Evolutionary conservation across 805 yeast species (phyloP).

Genomic region (Jamesozyma rosinii): DNA sequence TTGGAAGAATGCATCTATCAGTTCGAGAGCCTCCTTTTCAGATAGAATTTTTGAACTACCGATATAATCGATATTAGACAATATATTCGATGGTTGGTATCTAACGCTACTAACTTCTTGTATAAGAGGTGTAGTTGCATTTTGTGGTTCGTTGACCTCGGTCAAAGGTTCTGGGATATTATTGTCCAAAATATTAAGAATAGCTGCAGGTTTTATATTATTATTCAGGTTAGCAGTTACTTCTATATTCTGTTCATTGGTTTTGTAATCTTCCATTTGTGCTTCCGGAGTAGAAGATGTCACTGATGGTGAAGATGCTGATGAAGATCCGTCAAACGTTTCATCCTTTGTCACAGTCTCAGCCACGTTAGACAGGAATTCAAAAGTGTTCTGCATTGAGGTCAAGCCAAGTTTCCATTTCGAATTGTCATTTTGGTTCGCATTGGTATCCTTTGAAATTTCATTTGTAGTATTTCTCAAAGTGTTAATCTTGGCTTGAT

Average conservation of each 20-base stretch:
- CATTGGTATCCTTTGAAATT: neutral
- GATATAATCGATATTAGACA: constrained; percentile 58
- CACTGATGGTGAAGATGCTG: neutral
- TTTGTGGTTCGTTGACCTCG: constrained; percentile 17
- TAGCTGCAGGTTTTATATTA: neutral
- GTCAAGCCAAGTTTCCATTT: constrained; percentile 23
- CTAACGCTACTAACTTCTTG: constrained; percentile 27
- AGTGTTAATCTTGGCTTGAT: neutral
- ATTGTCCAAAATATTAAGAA: constrained; percentile 10
- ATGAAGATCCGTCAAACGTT: constrained; percentile 19
- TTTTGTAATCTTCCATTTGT: neutral
- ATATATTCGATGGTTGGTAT: constrained; percentile 31
- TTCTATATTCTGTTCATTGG: neutral
- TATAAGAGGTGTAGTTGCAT: constrained; percentile 26
- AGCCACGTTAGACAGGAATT: constrained; percentile 68
- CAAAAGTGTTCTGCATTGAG: constrained; percentile 52
- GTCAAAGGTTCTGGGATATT: constrained; percentile 21
- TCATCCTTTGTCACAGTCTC: constrained; percentile 48
- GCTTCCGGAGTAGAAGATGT: neutral
- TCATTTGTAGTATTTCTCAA: neutral
- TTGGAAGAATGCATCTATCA: constrained; percentile 55
- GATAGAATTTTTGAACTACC: constrained; percentile 43
- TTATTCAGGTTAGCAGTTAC: neutral
- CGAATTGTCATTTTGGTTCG: neutral
- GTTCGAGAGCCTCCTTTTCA: constrained; percentile 49